A percentile compares a stretch with the other conserved stretches of the same genome.
phyloP scores from a whole-genome alignment of 2,329 filamentous ascomycete genomes.

The Fusarium zealandicum region DNA sequence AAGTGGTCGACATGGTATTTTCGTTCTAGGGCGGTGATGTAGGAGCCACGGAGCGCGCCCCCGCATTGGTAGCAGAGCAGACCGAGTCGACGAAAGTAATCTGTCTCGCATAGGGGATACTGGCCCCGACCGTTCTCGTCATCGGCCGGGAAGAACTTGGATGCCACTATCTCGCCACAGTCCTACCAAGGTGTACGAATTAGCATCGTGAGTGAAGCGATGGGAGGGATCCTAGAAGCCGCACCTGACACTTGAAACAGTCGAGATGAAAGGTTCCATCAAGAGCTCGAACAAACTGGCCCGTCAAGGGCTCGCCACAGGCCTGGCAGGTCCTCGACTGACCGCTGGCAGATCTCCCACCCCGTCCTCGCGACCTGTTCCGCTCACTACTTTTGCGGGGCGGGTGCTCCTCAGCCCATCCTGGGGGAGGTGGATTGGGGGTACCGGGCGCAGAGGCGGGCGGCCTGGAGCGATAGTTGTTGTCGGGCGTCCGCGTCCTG shows the following conservation, averaged over 20 bases:
- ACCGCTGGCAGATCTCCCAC: constrained; percentile 64
- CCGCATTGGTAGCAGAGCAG: constrained; percentile 92
- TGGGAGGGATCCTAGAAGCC: constrained; percentile 9
- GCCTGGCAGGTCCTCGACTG: constrained; percentile 79
- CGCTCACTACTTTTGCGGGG: constrained; percentile 63
- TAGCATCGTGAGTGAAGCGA: constrained; percentile 22
- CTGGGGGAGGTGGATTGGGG: constrained; percentile 41
- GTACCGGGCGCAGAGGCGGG: constrained; percentile 47
- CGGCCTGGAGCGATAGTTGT: constrained; percentile 44
- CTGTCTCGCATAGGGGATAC: constrained; percentile 96
- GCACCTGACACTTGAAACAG: constrained; percentile 95
- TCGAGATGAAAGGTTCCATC: constrained; percentile 96
- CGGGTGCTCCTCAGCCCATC: constrained; percentile 50
- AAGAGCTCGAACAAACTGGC: constrained; percentile 93
- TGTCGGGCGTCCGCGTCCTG: constrained; percentile 49
- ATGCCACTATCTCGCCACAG: constrained; percentile 95
- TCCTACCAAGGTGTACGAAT: constrained; percentile 65
- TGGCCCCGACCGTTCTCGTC: constrained; percentile 85
- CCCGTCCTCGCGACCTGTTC: constrained; percentile 62
- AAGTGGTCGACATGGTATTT: constrained; percentile 99
- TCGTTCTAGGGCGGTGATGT: constrained; percentile 95
- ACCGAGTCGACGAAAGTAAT: constrained; percentile 93
- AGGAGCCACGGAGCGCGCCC: constrained; percentile 91
- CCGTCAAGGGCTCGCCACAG: constrained; percentile 85
- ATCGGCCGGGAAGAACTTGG: constrained; percentile 98